Percentiles rank a stretch among this genome's conserved stretches.
These are phyloP conservation scores for Nicotiana sylvestris DNA, from an alignment of 257 asterid species.

Conservation along the genomic window DNA sequence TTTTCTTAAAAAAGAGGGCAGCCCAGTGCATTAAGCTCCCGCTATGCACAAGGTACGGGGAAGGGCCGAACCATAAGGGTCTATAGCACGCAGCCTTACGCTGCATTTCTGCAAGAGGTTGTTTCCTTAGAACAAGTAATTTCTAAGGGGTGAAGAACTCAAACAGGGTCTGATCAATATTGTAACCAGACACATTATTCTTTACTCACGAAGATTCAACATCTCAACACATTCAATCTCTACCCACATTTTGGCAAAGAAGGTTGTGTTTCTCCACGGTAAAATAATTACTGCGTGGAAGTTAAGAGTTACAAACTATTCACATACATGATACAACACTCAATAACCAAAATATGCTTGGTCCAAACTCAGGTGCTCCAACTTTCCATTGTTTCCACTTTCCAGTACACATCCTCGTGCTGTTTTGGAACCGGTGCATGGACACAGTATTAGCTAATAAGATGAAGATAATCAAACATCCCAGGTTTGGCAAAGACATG, in stretches of 20 bases:
- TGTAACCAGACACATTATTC: background rate
- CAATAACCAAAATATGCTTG: background rate
- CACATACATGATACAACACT: background rate
- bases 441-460: background rate
- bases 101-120: too few species aligned
- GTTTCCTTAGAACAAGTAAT: background rate
- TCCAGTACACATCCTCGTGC: background rate
- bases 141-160: background rate
- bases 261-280: background rate
- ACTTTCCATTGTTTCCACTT: background rate
- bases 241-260: background rate
- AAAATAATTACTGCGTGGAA: background rate
- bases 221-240: background rate
- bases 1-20: too few species aligned
- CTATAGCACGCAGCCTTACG: too few species aligned
- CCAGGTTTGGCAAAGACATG: background rate
- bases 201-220: background rate
- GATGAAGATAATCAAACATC: background rate
- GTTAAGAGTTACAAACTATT: background rate
- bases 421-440: background rate
- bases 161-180: background rate
- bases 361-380: background rate
- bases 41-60: too few species aligned
- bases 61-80: too few species aligned
- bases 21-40: too few species aligned